These are phyloP conservation scores for Inga laurina DNA, from an alignment of 306 rosid genomes.

Conservation along the genomic window DNA sequence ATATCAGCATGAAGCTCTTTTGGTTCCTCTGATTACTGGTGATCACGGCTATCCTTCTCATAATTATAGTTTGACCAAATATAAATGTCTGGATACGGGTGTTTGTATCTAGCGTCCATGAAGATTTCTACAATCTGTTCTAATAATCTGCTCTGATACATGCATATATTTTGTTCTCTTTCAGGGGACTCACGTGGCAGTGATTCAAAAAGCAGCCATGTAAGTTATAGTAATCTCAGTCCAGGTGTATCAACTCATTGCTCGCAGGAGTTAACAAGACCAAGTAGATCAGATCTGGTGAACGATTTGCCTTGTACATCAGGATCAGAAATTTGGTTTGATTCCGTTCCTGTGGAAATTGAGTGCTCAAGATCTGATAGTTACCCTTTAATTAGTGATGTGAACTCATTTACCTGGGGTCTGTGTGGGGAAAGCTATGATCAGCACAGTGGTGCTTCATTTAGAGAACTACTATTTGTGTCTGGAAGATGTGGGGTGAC, in stretches of 20 bases:
- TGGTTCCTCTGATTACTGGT: slow-evolving; percentile 79
- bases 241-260: slow-evolving; percentile 42
- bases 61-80: slow-evolving; percentile 13
- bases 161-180: slow-evolving; percentile 28
- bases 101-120: not conserved
- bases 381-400: slow-evolving; percentile 67
- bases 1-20: slow-evolving; percentile 66
- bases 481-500: slow-evolving; percentile 79
- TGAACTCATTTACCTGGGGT: slow-evolving; percentile 87
- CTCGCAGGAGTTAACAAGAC: slow-evolving; percentile 37
- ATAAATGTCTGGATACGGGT: not conserved
- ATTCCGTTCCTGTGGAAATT: slow-evolving; percentile 40
- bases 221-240: slow-evolving; percentile 31
- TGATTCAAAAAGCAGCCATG: slow-evolving; percentile 35
- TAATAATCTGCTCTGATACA: slow-evolving; percentile 20
- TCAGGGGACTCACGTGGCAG: slow-evolving; percentile 55
- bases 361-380: slow-evolving; percentile 46
- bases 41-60: slow-evolving; percentile 6
- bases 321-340: slow-evolving; percentile 42
- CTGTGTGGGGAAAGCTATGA: slow-evolving; percentile 63
- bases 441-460: slow-evolving; percentile 61
- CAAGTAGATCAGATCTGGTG: slow-evolving; percentile 39
- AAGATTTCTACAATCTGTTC: slow-evolving; percentile 12
- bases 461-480: slow-evolving; percentile 80
- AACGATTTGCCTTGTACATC: slow-evolving; percentile 54